Conservation (phyloP, 2,329 filamentous ascomycete genomes). For the Hypoxylon sp. region DNA sequence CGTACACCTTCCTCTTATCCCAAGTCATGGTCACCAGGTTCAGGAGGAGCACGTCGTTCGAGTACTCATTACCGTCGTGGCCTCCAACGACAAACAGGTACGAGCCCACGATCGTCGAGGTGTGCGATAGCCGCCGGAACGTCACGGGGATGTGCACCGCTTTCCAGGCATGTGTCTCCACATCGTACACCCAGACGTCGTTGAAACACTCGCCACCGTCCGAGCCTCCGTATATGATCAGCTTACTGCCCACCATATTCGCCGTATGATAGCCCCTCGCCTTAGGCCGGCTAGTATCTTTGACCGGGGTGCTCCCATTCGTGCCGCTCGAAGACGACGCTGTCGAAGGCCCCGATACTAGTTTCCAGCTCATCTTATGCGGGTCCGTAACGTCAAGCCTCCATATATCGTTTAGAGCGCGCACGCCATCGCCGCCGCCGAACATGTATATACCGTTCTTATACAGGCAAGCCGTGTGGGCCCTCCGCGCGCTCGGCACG, state of each 20-base stretch:
- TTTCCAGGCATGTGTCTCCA: constrained; percentile 73
- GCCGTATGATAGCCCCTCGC: constrained; percentile 79
- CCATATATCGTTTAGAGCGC: constrained; percentile 80
- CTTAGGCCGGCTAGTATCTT: constrained; percentile 65
- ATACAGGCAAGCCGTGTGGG: constrained; percentile 80
- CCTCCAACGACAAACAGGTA: constrained; percentile 80
- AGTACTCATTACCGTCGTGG: constrained; percentile 79
- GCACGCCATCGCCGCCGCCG: constrained; percentile 78
- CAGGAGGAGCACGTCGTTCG: constrained; percentile 76
- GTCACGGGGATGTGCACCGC: constrained; percentile 71
- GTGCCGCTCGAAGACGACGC: constrained; percentile 19
- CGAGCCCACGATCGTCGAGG: constrained; percentile 77
- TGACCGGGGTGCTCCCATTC: constrained; percentile 33
- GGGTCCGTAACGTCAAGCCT: constrained; percentile 77
- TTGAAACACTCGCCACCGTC: constrained; percentile 81
- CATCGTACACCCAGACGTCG: constrained; percentile 81
- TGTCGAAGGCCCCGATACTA: constrained; percentile 66
- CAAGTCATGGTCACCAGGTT: constrained; percentile 83
- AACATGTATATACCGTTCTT: constrained; percentile 81
- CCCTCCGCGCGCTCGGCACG: constrained; percentile 72
- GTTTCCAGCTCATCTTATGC: constrained; percentile 77
- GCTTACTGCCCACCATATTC: constrained; percentile 80
- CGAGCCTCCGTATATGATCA: constrained; percentile 79
- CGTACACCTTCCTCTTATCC: constrained; percentile 77
- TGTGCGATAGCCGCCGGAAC: constrained; percentile 77